Evolutionary conservation across 208 protist species (phyloP), one percentile per base, ranked within the genome.

Genomic region (Crithidia sp.): DNA sequence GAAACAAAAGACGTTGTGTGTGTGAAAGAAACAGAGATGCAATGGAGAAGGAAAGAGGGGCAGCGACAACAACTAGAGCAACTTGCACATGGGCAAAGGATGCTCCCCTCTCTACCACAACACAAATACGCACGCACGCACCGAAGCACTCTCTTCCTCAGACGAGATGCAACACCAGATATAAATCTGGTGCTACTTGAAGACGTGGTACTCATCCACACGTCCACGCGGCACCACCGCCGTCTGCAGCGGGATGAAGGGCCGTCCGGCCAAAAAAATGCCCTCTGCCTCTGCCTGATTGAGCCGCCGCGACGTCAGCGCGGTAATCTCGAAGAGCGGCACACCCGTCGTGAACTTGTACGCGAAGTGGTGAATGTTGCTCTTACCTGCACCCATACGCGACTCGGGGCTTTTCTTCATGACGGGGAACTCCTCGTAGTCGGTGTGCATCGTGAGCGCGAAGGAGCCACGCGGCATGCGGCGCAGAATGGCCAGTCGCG

Each of bases 321-420:
- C 63, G 68, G 75, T 85, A 61, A 97, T 94, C 67, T 97, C 92
- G 79, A 97, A 95, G 7, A 97, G 74, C 17, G 90, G 92, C 13
- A 97, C 74, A 5, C 92, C 92, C 4, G 92, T 97, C 13, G 92
- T 97, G 78, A 97, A 93, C 79, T 95, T 95, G 82, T 92, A 97
- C 7, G 90, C 90, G 66, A 95, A 97, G 81, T 97, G 92, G 62
- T 97, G 92, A 63, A 97, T 97, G 70, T 94, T 95, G 55, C 84
- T 86, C 77, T 97, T 97, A 64, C 92, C 92, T 0, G 85, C 90
- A 10, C 92, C 92, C 92, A 95, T 97, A 79, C 92, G 92, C 50
- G 88, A 93, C 64, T 97, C 90, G 17, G 92, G 92, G 59, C 88
- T 93, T 80, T 97, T 97, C 47, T 90, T 85, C 56, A 95, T 86